Percentiles rank a stretch among this genome's conserved stretches.
Evolutionary conservation across 768 basidiomycete genomes (phyloP).

Genomic region (Daedalea quercina): DNA sequence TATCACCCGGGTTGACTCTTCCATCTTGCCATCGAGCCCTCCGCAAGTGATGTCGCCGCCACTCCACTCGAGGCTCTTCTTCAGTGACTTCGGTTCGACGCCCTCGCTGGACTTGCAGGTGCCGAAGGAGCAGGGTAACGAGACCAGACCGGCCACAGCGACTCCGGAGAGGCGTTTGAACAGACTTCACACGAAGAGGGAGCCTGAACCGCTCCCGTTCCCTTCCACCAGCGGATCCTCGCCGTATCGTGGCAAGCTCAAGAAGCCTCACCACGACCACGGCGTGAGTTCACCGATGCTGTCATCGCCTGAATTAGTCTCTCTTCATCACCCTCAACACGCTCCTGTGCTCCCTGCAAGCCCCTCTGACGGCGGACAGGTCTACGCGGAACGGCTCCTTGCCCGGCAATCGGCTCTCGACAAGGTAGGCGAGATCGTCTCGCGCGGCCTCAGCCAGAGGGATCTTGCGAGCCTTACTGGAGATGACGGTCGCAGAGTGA

Average conservation of each 20-base stretch:
- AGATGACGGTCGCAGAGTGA: not conserved
- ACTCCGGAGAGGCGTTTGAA: slow-evolving; percentile 3
- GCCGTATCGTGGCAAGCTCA: slow-evolving; percentile 14
- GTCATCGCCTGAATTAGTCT: not conserved
- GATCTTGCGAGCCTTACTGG: slow-evolving; percentile 5
- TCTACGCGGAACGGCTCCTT: slow-evolving; percentile 20
- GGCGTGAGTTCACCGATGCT: not conserved
- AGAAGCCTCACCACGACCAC: slow-evolving; percentile 10
- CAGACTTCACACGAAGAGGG: slow-evolving; percentile 14
- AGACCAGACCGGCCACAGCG: not conserved
- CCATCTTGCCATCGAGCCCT: slow-evolving; percentile 49
- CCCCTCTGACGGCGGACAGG: slow-evolving; percentile 4
- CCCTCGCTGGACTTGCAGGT: slow-evolving; percentile 10
- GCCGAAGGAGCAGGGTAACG: not conserved
- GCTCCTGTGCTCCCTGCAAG: not conserved
- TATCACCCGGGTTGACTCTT: slow-evolving; percentile 25
- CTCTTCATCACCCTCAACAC: not conserved
- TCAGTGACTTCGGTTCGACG: slow-evolving; percentile 23
- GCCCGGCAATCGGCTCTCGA: slow-evolving; percentile 22
- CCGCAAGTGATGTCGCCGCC: slow-evolving; percentile 50
- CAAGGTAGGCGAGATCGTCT: slow-evolving; percentile 24
- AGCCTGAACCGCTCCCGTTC: slow-evolving; percentile 18
- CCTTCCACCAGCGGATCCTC: slow-evolving; percentile 11
- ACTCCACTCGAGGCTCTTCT: slow-evolving; percentile 50
- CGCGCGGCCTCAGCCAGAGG: slow-evolving; percentile 21